Conservation (phyloP, 805 yeast genomes). For the Metschnikowia proteae region DNA sequence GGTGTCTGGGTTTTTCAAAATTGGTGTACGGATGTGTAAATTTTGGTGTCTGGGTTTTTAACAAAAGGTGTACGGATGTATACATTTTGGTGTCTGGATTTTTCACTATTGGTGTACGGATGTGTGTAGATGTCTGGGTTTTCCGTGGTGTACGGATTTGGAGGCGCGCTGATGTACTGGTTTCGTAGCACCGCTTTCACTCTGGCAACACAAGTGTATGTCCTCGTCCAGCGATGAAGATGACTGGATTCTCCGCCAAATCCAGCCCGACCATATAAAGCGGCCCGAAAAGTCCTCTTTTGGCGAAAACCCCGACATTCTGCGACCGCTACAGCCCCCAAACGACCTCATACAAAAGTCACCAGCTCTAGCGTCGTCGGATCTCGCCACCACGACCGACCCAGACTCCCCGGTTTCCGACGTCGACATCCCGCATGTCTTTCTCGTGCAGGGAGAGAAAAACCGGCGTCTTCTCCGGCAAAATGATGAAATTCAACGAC, state of each 20-base stretch:
- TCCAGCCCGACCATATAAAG: not conserved
- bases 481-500: slow-evolving; percentile 20
- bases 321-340: not conserved
- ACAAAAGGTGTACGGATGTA: too few species aligned
- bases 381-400: not conserved
- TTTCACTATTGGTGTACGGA: too few species aligned
- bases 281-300: not conserved
- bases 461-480: slow-evolving; percentile 23
- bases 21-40: too few species aligned
- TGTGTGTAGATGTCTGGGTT: too few species aligned
- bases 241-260: slow-evolving; percentile 4
- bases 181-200: not conserved
- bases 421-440: slow-evolving; percentile 27
- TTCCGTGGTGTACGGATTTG: too few species aligned
- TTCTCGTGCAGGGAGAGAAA: slow-evolving; percentile 25
- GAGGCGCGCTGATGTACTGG: too few species aligned
- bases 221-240: slow-evolving; percentile 3
- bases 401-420: not conserved
- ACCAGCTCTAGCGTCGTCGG: not conserved
- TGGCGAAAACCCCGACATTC: not conserved
- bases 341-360: not conserved
- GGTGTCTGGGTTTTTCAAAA: too few species aligned
- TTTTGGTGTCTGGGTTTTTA: too few species aligned
- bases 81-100: too few species aligned
- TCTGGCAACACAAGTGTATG: not conserved